Evolutionary conservation across 331 rosid species (phyloP).

Genomic region (Malus hybrid): DNA sequence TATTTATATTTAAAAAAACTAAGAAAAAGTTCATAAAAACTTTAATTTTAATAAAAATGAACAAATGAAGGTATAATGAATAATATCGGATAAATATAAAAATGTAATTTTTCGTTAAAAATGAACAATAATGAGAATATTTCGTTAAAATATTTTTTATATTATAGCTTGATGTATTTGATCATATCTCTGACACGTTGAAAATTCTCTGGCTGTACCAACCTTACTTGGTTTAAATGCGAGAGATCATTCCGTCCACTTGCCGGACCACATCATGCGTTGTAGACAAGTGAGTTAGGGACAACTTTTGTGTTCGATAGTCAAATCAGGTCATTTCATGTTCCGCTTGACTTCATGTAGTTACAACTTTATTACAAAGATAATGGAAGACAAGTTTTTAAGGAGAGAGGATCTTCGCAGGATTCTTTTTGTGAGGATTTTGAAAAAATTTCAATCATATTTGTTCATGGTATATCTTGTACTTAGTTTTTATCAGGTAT

Average conservation of each 20-base stretch:
- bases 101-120: too few relatives aligned
- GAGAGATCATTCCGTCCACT: fast-evolving
- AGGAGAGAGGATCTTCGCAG: fast-evolving
- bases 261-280: not conserved
- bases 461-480: fast-evolving
- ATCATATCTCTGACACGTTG: fast-evolving
- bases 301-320: not conserved
- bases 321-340: not conserved
- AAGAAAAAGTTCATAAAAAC: too few relatives aligned
- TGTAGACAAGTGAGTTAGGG: too few relatives aligned
- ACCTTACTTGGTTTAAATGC: too few relatives aligned
- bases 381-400: too few relatives aligned
- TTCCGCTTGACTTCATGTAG: not conserved
- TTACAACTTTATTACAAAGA: not conserved
- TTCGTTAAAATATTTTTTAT: too few relatives aligned
- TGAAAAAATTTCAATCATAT: fast-evolving
- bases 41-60: too few relatives aligned
- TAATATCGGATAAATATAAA: too few relatives aligned
- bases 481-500: fast-evolving
- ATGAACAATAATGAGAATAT: too few relatives aligned
- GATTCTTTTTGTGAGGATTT: fast-evolving
- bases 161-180: too few relatives aligned
- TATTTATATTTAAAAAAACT: too few relatives aligned
- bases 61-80: too few relatives aligned
- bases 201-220: fast-evolving